phyloP scores from a whole-genome alignment of 106 monocot species.

The Dendrobium officinale region DNA sequence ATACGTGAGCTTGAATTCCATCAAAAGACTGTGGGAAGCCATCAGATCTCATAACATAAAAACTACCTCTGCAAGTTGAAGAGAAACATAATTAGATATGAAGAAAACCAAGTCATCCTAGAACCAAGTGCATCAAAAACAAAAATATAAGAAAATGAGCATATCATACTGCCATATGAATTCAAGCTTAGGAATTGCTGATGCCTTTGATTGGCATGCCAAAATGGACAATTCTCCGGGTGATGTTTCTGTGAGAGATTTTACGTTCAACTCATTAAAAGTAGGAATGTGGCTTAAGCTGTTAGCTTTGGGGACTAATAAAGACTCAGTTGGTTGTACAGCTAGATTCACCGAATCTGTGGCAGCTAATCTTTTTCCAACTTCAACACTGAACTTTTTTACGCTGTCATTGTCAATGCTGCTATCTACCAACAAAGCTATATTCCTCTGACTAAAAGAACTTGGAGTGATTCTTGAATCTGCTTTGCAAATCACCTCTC shows the following conservation, averaged over 20 bases:
- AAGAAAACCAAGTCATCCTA: background rate
- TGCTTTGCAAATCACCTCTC: slow-evolving; percentile 7
- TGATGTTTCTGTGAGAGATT: slow-evolving; percentile 5
- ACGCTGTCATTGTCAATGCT: slow-evolving; percentile 8
- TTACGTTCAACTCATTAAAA: slow-evolving; percentile 10
- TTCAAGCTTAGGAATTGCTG: slow-evolving; percentile 46
- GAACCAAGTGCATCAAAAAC: background rate
- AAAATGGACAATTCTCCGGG: slow-evolving; percentile 11
- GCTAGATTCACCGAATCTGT: slow-evolving; percentile 13
- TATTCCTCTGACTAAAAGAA: slow-evolving; percentile 9
- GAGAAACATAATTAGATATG: background rate
- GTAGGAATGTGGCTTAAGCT: background rate
- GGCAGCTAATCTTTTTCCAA: slow-evolving; percentile 1
- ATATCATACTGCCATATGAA: slow-evolving; percentile 74
- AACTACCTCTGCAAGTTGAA: slow-evolving; percentile 59
- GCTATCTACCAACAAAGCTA: slow-evolving; percentile 9
- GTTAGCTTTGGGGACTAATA: background rate
- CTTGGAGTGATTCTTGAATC: slow-evolving; percentile 6
- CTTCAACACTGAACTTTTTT: background rate
- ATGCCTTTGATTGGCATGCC: slow-evolving; percentile 10
- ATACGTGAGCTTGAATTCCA: slow-evolving; percentile 86
- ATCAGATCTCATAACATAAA: slow-evolving; percentile 53
- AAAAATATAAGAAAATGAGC: background rate
- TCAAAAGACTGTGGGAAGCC: slow-evolving; percentile 27
- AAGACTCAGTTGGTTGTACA: background rate